Evolutionary conservation across 225 moss, liverwort and hornwort genomes (phyloP).

Genomic region (Pleurozium schreberi): DNA sequence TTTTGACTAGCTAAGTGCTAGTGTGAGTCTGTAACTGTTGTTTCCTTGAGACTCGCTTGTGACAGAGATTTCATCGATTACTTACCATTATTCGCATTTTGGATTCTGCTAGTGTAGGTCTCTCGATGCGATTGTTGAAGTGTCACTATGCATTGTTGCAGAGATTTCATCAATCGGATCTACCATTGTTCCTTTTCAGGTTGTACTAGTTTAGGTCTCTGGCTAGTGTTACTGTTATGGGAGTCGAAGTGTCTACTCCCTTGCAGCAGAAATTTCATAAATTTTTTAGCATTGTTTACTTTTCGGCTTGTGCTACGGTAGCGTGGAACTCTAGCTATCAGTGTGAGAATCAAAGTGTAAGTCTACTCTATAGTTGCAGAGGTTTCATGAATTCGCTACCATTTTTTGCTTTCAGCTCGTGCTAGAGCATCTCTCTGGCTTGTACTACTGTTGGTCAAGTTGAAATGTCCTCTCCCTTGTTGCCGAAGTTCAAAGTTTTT

Average conservation of each 20-base stretch:
- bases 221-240: no score
- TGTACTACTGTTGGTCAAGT: not conserved
- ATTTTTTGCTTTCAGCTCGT: not conserved
- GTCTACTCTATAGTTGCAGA: not conserved
- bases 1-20: no score
- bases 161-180: no score
- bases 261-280: not conserved
- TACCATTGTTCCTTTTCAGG: no score
- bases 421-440: not conserved
- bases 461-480: not conserved
- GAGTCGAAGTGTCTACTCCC: not conserved
- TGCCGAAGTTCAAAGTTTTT: not conserved
- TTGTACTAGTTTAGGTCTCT: no score
- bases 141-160: no score
- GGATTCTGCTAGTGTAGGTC: no score
- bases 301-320: not conserved
- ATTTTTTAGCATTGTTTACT: not conserved
- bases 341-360: not conserved
- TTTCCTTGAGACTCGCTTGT: no score
- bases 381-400: not conserved
- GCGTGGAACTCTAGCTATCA: not conserved
- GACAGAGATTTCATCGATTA: no score
- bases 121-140: no score
- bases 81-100: no score
- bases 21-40: no score